phyloP scores from a whole-genome alignment of 148 eudicot genomes.

The Camellia japonica region DNA sequence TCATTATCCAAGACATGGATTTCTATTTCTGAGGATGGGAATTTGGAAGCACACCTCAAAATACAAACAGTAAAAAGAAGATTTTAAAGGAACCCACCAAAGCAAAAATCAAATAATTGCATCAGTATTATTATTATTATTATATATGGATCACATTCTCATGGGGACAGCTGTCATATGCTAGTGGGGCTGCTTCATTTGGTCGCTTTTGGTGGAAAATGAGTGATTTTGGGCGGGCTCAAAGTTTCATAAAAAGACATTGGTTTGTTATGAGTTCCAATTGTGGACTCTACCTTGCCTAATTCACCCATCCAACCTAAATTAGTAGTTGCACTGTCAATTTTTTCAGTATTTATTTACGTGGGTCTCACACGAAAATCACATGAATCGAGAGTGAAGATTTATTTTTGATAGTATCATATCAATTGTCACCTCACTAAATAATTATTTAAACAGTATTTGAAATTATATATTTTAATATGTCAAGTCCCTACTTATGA shows the following conservation, averaged over 20 bases:
- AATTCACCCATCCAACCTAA: conserved; percentile 11
- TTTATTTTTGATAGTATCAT: too few relatives aligned
- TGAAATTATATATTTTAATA: too few relatives aligned
- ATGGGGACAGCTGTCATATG: conserved; percentile 28
- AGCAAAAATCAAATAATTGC: conserved; percentile 27
- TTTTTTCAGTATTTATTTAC: background rate
- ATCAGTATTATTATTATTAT: background rate
- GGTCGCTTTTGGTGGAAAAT: conserved; percentile 18
- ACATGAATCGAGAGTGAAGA: too few relatives aligned
- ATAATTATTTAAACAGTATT: too few relatives aligned
- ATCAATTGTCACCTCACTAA: too few relatives aligned
- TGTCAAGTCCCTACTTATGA: too few relatives aligned
- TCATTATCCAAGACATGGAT: conserved; percentile 27
- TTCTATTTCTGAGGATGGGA: conserved; percentile 16
- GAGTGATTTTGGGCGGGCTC: background rate
- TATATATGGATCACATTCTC: conserved; percentile 21
- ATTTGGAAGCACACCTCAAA: background rate
- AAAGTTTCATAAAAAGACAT: conserved; percentile 18
- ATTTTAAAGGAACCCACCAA: conserved; percentile 20
- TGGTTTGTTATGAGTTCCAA: conserved; percentile 14
- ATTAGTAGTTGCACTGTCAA: conserved; percentile 25
- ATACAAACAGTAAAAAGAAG: background rate
- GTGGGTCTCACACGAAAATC: too few relatives aligned
- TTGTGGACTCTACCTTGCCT: conserved; percentile 12
- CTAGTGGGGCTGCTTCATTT: conserved; percentile 24